Evolutionary conservation across 345 rosid species (phyloP).

Genomic region (Gossypium longicalyx): DNA sequence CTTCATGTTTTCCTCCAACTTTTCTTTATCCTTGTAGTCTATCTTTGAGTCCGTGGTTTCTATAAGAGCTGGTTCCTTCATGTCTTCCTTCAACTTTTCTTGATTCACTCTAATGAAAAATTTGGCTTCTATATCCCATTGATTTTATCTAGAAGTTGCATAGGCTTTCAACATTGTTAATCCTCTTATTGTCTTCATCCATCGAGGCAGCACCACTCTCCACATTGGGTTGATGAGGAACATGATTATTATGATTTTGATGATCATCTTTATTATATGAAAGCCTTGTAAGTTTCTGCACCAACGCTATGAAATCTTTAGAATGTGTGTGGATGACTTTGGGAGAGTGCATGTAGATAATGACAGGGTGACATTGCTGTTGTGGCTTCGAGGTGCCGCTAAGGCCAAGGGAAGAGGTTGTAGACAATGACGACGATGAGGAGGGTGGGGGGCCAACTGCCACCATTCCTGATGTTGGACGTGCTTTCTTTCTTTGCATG

Average conservation of each 20-base stretch:
- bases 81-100: too few species aligned
- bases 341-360: constrained; percentile 89
- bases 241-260: not conserved
- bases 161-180: constrained; percentile 15
- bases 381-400: constrained; percentile 28
- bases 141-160: too few species aligned
- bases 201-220: not conserved
- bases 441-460: constrained; percentile 25
- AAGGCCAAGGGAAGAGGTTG: constrained; percentile 28
- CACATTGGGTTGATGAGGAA: not conserved
- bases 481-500: constrained; percentile 16
- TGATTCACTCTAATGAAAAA: too few species aligned
- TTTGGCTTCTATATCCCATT: too few species aligned
- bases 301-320: constrained; percentile 25
- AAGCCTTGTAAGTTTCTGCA: constrained; percentile 78
- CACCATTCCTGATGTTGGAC: not conserved
- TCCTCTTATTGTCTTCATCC: constrained; percentile 17
- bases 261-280: constrained; percentile 42
- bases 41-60: too few species aligned
- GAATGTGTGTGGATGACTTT: constrained; percentile 81
- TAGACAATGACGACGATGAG: constrained; percentile 26
- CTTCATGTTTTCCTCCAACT: too few species aligned
- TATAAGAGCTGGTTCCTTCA: too few species aligned
- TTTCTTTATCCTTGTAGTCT: too few species aligned
- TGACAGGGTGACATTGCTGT: constrained; percentile 64